These are phyloP conservation scores for Cutaneotrichosporon sp. DNA, from an alignment of 1,284 basidiomycete species.

Conservation along the genomic window DNA sequence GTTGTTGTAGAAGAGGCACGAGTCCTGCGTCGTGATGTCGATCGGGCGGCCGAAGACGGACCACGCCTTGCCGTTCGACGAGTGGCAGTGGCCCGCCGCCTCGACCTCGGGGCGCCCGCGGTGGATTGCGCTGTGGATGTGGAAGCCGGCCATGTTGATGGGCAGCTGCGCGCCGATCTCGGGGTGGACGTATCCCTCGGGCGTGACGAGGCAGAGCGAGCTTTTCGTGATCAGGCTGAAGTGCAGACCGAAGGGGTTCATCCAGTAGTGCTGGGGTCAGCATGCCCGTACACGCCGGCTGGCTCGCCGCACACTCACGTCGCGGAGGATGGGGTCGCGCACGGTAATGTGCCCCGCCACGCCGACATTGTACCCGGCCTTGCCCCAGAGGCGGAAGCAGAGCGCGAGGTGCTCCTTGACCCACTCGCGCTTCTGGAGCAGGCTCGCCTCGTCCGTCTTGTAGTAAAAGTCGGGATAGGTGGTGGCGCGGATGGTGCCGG, in stretches of 20 bases:
- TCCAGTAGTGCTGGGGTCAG: slow-evolving; percentile 34
- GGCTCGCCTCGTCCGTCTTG: slow-evolving; percentile 33
- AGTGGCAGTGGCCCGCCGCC: slow-evolving; percentile 67
- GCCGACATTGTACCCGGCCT: slow-evolving; percentile 63
- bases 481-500: slow-evolving; percentile 35
- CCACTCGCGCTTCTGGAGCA: slow-evolving; percentile 42
- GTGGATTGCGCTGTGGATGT: slow-evolving; percentile 62
- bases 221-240: slow-evolving; percentile 56
- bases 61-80: slow-evolving; percentile 64
- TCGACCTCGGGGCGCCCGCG: slow-evolving; percentile 62
- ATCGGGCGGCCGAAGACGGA: slow-evolving; percentile 62
- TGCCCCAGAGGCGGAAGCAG: slow-evolving; percentile 52
- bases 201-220: slow-evolving; percentile 43
- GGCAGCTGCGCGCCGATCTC: slow-evolving; percentile 46
- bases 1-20: slow-evolving; percentile 39
- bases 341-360: slow-evolving; percentile 67
- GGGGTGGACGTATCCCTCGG: slow-evolving; percentile 44
- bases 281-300: no score
- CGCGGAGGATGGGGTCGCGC: slow-evolving; percentile 52
- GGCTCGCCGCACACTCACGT: no score
- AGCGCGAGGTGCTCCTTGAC: slow-evolving; percentile 57
- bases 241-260: slow-evolving; percentile 56
- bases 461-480: slow-evolving; percentile 34
- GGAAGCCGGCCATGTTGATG: slow-evolving; percentile 57
- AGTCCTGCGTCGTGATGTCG: slow-evolving; percentile 49